Base-by-base conservation (phyloP, 140 eudicot species). In the Cichorium intybus region DNA sequence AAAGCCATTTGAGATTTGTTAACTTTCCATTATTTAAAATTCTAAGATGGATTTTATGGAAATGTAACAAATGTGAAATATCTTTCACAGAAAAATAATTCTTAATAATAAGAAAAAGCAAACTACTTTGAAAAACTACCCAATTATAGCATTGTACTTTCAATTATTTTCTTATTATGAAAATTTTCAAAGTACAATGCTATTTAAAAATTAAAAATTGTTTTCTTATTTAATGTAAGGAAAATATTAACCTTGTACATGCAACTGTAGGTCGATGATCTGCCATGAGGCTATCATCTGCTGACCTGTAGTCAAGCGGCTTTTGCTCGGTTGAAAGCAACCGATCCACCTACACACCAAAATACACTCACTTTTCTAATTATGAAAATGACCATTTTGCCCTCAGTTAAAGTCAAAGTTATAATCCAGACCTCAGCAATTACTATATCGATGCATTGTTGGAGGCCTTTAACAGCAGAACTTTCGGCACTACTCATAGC, bases 251-350 rank as follows among this genome's bases (percentile, higher is more conserved):
- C 96, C 93, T 84, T 56, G 92, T 60, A 75, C 96, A 87, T 22
- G 96, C 96, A 79, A 10, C 78, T 71, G 96, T 84, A 54, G 96
- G 89, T 18, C 96, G 85, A 61, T 83, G 92, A 79, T 87, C 96
- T 68, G 88, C 86, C 76, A 61, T 61, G 48, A 87, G 75, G 22
- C 86, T 78, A 75, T 87, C 93, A 63, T 87, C 96, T 62, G 84
- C 76, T 26, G 96, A 84, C 60, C 72, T 77, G 67, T 73, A 87
- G 65, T 87, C 96, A 22, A 85, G 77, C 10, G 78, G 76, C 69
- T 87, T 87, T 68, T 87, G 96, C 65, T 87, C 93, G 2, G 83
- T 57, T 68, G 87, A 74, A 54, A 84, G 86, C 68, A 84, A 54
- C 37, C 96, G 71, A 53, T 87, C 96, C 67, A 76, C 93, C 96